Conservation (phyloP, 1,284 basidiomycete species). For the Xerocomus minutiporus region DNA sequence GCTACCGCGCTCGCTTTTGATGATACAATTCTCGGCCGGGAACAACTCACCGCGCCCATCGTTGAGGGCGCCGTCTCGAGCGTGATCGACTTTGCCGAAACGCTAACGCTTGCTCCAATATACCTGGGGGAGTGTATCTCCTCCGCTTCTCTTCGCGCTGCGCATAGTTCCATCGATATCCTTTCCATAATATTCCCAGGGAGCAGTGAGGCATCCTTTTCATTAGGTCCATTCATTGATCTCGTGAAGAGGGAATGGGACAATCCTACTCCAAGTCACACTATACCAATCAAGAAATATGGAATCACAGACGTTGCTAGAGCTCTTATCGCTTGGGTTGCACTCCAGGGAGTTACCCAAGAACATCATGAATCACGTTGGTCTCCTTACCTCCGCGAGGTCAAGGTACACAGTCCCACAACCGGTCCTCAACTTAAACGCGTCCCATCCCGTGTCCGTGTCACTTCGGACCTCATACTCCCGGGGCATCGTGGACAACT, state of each 20-base stretch:
- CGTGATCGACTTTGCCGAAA: slow-evolving; percentile 63
- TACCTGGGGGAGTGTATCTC: slow-evolving; percentile 71
- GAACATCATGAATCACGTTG: slow-evolving; percentile 70
- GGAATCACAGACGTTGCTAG: slow-evolving; percentile 59
- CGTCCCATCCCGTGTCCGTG: slow-evolving; percentile 54
- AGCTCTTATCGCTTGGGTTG: slow-evolving; percentile 71
- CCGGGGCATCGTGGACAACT: slow-evolving; percentile 62
- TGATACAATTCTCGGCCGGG: slow-evolving; percentile 58
- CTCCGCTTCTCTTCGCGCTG: slow-evolving; percentile 67
- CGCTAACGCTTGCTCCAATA: slow-evolving; percentile 66
- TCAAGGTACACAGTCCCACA: slow-evolving; percentile 52
- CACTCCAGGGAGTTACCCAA: slow-evolving; percentile 71
- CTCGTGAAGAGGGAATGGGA: slow-evolving; percentile 71
- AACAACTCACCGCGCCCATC: slow-evolving; percentile 50
- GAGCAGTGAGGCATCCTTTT: slow-evolving; percentile 72
- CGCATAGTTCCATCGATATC: slow-evolving; percentile 67
- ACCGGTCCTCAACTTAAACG: slow-evolving; percentile 30
- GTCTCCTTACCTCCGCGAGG: slow-evolving; percentile 61
- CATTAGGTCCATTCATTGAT: slow-evolving; percentile 69
- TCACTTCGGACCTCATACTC: slow-evolving; percentile 64
- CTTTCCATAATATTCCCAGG: slow-evolving; percentile 69
- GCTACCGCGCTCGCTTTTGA: slow-evolving; percentile 58
- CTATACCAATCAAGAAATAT: slow-evolving; percentile 57
- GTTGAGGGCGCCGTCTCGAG: slow-evolving; percentile 55
- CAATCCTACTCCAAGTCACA: slow-evolving; percentile 46